Conservation (phyloP, 192 early-diverging fungal genomes). For the Coemansia erecta region DNA sequence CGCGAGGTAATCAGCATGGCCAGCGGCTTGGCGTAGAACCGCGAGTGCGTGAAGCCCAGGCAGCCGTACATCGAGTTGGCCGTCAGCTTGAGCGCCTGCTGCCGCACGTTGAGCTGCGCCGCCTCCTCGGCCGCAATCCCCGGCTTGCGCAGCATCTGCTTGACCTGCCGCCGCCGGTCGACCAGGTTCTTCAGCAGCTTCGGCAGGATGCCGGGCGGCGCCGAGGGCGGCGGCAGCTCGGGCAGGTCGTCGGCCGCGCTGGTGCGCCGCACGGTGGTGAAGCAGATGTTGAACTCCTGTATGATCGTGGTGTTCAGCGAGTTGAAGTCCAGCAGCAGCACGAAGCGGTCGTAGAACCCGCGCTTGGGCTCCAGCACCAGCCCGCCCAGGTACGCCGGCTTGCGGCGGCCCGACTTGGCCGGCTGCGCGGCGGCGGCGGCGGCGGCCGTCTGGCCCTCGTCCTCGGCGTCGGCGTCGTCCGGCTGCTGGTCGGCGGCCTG, state of each 20-base stretch:
- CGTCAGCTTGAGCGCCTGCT: slow-evolving; percentile 92
- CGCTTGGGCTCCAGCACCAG: slow-evolving; percentile 97
- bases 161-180: slow-evolving; percentile 84
- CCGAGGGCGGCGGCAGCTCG: slow-evolving; percentile 67
- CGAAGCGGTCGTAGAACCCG: slow-evolving; percentile 94
- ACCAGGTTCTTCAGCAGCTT: slow-evolving; percentile 85
- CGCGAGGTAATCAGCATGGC: slow-evolving; percentile 95
- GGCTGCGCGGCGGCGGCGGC: neutral
- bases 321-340: slow-evolving; percentile 97
- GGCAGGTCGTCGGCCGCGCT: slow-evolving; percentile 61
- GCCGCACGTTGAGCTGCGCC: slow-evolving; percentile 85
- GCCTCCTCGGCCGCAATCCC: slow-evolving; percentile 55
- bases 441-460: neutral
- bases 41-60: slow-evolving; percentile 85
- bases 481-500: slow-evolving; percentile 22
- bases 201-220: slow-evolving; percentile 79
- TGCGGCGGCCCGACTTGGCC: slow-evolving; percentile 59
- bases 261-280: slow-evolving; percentile 84
- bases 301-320: slow-evolving; percentile 99
- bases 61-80: slow-evolving; percentile 99
- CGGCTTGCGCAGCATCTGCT: slow-evolving; percentile 81
- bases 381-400: slow-evolving; percentile 92
- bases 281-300: slow-evolving; percentile 99
- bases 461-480: slow-evolving; percentile 24
- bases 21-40: slow-evolving; percentile 96